Percentiles rank a stretch among this genome's conserved stretches.
Conservation (phyloP, 139 green algal genomes). For the Edaphochlamys debaryana region DNA sequence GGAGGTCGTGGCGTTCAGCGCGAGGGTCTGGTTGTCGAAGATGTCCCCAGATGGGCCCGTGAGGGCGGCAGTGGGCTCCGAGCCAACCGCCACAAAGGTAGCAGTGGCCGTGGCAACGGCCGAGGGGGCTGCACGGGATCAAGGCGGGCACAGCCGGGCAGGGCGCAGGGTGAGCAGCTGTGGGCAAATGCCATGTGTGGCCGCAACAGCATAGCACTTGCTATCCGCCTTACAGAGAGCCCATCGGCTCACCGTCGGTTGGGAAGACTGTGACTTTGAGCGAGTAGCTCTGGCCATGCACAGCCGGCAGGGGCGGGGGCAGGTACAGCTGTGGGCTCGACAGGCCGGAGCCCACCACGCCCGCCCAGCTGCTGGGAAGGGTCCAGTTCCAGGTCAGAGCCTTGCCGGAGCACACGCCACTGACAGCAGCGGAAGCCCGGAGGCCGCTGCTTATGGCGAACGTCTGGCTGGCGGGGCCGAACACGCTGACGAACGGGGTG, state of each 20-base stretch:
- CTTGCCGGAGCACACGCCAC: not conserved
- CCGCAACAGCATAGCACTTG: too few relatives aligned
- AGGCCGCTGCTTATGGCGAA: not conserved
- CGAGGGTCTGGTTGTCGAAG: not conserved
- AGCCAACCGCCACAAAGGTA: not conserved
- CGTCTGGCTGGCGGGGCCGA: not conserved
- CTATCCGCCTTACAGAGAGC: too few relatives aligned
- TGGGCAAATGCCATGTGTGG: too few relatives aligned
- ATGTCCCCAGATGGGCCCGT: not conserved
- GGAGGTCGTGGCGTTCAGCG: not conserved
- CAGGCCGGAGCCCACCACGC: not conserved
- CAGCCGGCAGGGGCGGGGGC: not conserved
- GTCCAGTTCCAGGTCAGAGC: conserved; percentile 13
- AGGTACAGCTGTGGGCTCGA: not conserved
- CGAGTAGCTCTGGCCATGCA: conserved; percentile 1
- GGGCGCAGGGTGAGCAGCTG: too few relatives aligned
- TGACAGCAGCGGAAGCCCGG: too few relatives aligned
- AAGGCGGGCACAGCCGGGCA: too few relatives aligned
- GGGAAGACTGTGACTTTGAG: not conserved
- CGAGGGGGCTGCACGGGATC: not conserved
- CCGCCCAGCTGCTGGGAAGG: not conserved
- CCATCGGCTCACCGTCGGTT: not conserved
- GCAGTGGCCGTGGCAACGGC: not conserved
- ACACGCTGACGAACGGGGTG: not conserved
- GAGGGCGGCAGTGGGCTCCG: not conserved